Evolutionary conservation across 345 rosid genomes (phyloP).

Genomic region (Cochlearia excelsa): DNA sequence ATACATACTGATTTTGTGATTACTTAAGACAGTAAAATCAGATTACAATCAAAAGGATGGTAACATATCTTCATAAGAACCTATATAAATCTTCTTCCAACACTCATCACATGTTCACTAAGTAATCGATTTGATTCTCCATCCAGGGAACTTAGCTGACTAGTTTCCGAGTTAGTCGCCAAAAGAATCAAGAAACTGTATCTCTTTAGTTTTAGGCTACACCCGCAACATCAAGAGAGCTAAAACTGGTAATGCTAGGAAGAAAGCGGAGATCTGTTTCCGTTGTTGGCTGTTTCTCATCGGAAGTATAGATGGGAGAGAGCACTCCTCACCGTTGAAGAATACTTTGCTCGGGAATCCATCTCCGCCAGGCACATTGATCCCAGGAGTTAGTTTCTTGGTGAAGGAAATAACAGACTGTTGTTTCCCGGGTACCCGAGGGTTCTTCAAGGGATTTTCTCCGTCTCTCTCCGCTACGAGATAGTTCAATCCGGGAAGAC

Average conservation of each 20-base stretch:
- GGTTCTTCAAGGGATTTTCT: conserved; percentile 53
- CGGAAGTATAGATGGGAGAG: conserved; percentile 66
- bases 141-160: conserved; percentile 1
- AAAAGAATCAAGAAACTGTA: conserved; percentile 18
- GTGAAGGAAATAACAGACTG: conserved; percentile 87
- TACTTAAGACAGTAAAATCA: not conserved
- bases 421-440: conserved; percentile 82
- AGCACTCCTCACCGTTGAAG: conserved; percentile 93
- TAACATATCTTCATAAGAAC: conserved; percentile 24
- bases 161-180: not conserved
- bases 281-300: conserved; percentile 35
- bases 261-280: conserved; percentile 24
- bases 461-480: conserved; percentile 69
- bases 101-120: conserved; percentile 3
- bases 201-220: conserved; percentile 18
- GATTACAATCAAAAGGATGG: conserved; percentile 31
- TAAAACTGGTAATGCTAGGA: conserved; percentile 31
- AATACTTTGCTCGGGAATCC: conserved; percentile 89
- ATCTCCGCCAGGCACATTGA: conserved; percentile 66
- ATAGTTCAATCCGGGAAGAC: conserved; percentile 65
- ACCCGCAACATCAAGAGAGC: conserved; percentile 26
- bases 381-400: conserved; percentile 68
- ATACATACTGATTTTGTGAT: conserved; percentile 14
- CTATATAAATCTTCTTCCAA: conserved; percentile 29
- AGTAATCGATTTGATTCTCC: conserved; percentile 25